These are phyloP conservation scores for Umbellularia californica DNA, from an alignment of 164 flowering plant genomes.

Conservation along the genomic window DNA sequence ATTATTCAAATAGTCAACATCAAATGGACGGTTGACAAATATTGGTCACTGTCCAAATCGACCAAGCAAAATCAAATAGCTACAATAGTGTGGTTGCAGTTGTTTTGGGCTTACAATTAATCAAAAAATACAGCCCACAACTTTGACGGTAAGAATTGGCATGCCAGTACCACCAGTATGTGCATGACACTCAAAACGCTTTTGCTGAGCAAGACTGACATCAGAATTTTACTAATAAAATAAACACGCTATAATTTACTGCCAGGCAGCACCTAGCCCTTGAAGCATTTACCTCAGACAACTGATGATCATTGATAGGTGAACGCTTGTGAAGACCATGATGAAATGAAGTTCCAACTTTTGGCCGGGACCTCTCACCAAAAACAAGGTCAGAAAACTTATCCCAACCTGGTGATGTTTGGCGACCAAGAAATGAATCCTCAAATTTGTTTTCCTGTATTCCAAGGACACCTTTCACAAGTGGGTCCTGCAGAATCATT, in stretches of 20 bases:
- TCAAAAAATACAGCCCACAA: not conserved
- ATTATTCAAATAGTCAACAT: not conserved
- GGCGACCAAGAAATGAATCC: slow-evolving; percentile 9
- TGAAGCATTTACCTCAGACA: slow-evolving; percentile 3
- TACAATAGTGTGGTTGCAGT: too few species aligned
- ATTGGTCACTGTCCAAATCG: not conserved
- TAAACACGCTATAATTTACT: too few species aligned
- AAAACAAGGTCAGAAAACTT: slow-evolving; percentile 28
- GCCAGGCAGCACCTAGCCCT: not conserved
- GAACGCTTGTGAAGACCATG: slow-evolving; percentile 8
- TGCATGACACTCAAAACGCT: not conserved
- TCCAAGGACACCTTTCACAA: slow-evolving; percentile 8
- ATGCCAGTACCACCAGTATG: not conserved
- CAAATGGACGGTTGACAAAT: not conserved
- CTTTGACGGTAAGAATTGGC: not conserved
- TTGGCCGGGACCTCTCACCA: slow-evolving; percentile 30
- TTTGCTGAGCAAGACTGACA: not conserved
- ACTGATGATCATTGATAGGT: not conserved
- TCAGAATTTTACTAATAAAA: not conserved
- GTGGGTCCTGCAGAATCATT: slow-evolving; percentile 21
- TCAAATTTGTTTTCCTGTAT: slow-evolving; percentile 33
- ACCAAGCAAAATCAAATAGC: not conserved
- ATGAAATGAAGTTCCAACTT: slow-evolving; percentile 6
- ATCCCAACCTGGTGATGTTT: slow-evolving; percentile 24
- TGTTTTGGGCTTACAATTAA: not conserved